phyloP scores from a whole-genome alignment of 2,329 filamentous ascomycete species.

The Xylariaceae sp. region DNA sequence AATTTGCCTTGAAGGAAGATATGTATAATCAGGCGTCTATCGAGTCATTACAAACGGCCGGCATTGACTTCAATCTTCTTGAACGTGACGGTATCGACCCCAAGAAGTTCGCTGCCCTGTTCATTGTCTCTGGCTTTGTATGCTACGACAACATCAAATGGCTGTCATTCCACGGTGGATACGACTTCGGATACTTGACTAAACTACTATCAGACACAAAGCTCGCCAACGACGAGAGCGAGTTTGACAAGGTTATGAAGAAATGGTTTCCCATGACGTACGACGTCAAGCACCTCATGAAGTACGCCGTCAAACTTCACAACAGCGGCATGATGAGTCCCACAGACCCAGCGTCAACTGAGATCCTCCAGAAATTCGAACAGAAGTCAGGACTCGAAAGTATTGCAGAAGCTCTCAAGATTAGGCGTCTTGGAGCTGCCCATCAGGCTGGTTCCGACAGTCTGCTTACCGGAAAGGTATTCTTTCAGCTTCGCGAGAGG shows the following conservation, averaged over 20 bases:
- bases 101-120: conserved; percentile 78
- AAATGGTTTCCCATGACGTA: conserved; percentile 91
- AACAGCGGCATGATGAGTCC: conserved; percentile 60
- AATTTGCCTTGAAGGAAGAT: conserved; percentile 88
- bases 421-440: conserved; percentile 80
- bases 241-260: conserved; percentile 85
- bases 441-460: conserved; percentile 95
- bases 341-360: conserved; percentile 59
- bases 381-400: conserved; percentile 90
- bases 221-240: conserved; percentile 81
- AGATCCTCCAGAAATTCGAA: conserved; percentile 80
- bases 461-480: conserved; percentile 87
- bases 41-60: conserved; percentile 81
- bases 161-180: conserved; percentile 97
- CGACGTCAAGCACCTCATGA: conserved; percentile 97
- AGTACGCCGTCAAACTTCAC: conserved; percentile 72
- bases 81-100: conserved; percentile 89
- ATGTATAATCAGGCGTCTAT: conserved; percentile 98
- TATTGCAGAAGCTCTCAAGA: conserved; percentile 87
- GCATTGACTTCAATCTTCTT: conserved; percentile 85
- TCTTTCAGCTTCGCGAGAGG: conserved; percentile 86
- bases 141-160: conserved; percentile 85
- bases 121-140: conserved; percentile 89
- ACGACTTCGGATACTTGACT: conserved; percentile 96
- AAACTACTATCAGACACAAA: conserved; percentile 84